phyloP scores from a whole-genome alignment of 2,329 filamentous ascomycete species.

The Lecanicillium sp. region DNA sequence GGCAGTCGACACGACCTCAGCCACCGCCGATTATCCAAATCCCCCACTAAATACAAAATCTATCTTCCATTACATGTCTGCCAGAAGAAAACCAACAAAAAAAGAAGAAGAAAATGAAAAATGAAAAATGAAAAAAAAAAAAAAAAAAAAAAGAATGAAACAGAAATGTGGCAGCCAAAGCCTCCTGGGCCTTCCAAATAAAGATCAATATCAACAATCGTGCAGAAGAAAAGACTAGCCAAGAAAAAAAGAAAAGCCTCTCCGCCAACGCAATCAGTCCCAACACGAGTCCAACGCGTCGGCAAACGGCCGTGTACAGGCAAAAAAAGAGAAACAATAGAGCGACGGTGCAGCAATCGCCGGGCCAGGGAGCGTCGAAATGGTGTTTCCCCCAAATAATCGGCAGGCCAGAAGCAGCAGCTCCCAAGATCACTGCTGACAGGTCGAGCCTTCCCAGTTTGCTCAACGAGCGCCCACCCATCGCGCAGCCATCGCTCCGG shows the following conservation, averaged over 20 bases:
- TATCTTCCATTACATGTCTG: constrained; percentile 9
- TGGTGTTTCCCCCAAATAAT: no score
- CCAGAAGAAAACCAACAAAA: constrained; percentile 8
- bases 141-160: neutral
- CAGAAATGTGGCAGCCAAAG: constrained; percentile 3
- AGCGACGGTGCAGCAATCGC: no score
- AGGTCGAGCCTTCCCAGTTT: no score
- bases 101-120: neutral
- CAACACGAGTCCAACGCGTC: no score
- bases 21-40: constrained; percentile 7
- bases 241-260: constrained; percentile 12
- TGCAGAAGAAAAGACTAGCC: neutral
- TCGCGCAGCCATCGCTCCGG: neutral
- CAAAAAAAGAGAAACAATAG: no score
- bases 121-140: constrained; percentile 7
- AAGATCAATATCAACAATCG: constrained; percentile 12
- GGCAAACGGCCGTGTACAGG: no score
- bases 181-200: constrained; percentile 12
- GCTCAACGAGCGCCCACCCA: no score
- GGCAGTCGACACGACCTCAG: no score
- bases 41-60: constrained; percentile 11
- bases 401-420: no score
- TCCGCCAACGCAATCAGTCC: no score
- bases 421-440: no score
- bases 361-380: no score